Base-by-base conservation (phyloP, 306 rosid genomes). In the Lathyrus oleraceus region DNA sequence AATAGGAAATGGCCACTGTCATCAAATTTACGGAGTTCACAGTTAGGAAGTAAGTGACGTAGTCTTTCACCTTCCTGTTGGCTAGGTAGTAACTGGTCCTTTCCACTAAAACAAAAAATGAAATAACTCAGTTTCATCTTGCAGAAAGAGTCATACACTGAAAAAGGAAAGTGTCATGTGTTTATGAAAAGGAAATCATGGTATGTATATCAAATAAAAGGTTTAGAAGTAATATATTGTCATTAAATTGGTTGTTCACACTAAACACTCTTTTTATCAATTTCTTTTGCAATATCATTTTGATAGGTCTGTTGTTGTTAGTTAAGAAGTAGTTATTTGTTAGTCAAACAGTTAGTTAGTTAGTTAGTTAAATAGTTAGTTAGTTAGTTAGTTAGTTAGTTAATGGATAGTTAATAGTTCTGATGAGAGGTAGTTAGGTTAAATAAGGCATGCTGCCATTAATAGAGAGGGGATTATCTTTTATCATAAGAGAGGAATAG, bases 1-100 rank as follows among this genome's bases (percentile, higher is more conserved):
- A 90, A 75, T 69, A 94, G 85, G 79, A 88, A 88, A 81, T 90
- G 98, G 8, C 98, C 90, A 67, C 77, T 72, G 76, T 80, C 78
- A 19, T 79, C 80, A 72, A 90, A 88, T 69, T 35, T 84, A 57
- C 92, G 97, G 58, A 83, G 70, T 54, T 76, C 85, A 71, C 88
- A 81, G 8, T 77, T 85, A 20, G 89, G 86, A 27, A 94, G 67
- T 20, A 75, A 63, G 62, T 69, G 67, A 20, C 0, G 0, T 23
- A 94, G 87, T 73, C 89, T 78, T 81, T 81, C 80, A 52, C 87
- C 95, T 82, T 94, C 96, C 67, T 72, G 83, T 49, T 45, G 74
- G 65, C 91, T 88, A 21, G 96, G 91, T 16, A 94, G 84, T 81
- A 94, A 83, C 48, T 49, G 85, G 73, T 94, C 97, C 64, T 69